Evolutionary conservation across 139 green algal genomes (phyloP).

Genomic region (Ettlia oleoabundans): DNA sequence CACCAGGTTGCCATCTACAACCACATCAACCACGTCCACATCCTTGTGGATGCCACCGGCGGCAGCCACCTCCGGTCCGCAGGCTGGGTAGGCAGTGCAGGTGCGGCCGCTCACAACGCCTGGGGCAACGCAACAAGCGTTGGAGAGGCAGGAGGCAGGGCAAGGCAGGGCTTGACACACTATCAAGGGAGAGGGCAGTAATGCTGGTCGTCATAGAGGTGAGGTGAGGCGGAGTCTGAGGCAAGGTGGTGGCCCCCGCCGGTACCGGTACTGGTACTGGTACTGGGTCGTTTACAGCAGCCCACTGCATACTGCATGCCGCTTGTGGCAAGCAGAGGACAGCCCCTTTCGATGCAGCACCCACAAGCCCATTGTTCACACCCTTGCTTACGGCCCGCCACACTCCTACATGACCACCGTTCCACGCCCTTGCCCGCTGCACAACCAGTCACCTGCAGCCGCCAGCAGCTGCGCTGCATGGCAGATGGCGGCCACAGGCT

Average conservation of each 20-base stretch:
- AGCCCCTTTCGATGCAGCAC: too few species aligned
- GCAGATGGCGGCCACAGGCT: conserved; percentile 41
- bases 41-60: conserved; percentile 4
- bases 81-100: conserved; percentile 39
- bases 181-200: too few species aligned
- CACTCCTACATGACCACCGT: background rate
- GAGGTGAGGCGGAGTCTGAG: too few species aligned
- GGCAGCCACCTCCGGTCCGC: conserved; percentile 27
- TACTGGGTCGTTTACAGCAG: too few species aligned
- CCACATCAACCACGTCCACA: background rate
- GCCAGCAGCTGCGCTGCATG: conserved; percentile 41
- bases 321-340: background rate
- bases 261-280: too few species aligned
- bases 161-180: background rate
- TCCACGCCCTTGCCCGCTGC: too few species aligned
- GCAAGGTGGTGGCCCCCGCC: too few species aligned
- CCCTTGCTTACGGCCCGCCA: too few species aligned
- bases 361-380: too few species aligned
- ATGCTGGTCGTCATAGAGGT: too few species aligned
- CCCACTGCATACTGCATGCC: too few species aligned
- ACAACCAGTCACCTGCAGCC: conserved; percentile 28
- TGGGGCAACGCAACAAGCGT: background rate
- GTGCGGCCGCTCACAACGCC: conserved; percentile 15
- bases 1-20: conserved; percentile 38
- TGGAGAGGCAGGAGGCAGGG: background rate